These are phyloP conservation scores for Sugiyamaella americana DNA, from an alignment of 805 yeast species.

Conservation along the genomic window DNA sequence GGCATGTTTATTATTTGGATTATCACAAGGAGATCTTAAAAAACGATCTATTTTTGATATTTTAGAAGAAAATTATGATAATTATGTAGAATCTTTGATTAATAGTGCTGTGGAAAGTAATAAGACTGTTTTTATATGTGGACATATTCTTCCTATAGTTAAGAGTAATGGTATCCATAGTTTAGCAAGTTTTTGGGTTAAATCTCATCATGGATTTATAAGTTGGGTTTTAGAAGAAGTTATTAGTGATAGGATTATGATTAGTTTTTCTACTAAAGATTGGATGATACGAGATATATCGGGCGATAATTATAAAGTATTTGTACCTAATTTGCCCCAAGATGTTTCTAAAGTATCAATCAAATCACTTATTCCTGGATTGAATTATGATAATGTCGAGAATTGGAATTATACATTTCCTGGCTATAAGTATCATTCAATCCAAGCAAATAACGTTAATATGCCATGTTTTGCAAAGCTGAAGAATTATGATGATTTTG, in stretches of 20 bases:
- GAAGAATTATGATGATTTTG: constrained; percentile 41
- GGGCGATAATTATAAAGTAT: constrained; percentile 12
- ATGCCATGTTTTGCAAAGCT: constrained; percentile 17
- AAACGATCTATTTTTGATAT: constrained; percentile 66
- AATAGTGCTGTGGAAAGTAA: neutral
- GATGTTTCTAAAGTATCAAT: neutral
- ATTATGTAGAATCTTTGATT: neutral
- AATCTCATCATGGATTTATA: constrained; percentile 43
- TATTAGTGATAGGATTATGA: constrained; percentile 33
- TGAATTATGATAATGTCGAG: constrained; percentile 42
- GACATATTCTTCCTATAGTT: constrained; percentile 76
- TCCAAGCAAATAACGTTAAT: constrained; percentile 3
- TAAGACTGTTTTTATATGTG: constrained; percentile 37
- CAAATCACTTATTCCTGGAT: constrained; percentile 6
- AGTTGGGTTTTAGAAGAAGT: constrained; percentile 87
- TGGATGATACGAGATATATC: constrained; percentile 5
- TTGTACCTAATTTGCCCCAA: constrained; percentile 4
- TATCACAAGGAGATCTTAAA: constrained; percentile 56
- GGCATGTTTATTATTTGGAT: constrained; percentile 82
- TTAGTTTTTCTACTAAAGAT: constrained; percentile 7
- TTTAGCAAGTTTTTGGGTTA: constrained; percentile 90
- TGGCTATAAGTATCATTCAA: constrained; percentile 20
- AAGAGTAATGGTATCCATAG: constrained; percentile 61
- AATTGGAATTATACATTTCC: constrained; percentile 2
- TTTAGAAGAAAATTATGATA: constrained; percentile 24